These are phyloP conservation scores for Ceratocystiopsis minuta DNA, from an alignment of 2,329 filamentous ascomycete species.

Conservation along the genomic window DNA sequence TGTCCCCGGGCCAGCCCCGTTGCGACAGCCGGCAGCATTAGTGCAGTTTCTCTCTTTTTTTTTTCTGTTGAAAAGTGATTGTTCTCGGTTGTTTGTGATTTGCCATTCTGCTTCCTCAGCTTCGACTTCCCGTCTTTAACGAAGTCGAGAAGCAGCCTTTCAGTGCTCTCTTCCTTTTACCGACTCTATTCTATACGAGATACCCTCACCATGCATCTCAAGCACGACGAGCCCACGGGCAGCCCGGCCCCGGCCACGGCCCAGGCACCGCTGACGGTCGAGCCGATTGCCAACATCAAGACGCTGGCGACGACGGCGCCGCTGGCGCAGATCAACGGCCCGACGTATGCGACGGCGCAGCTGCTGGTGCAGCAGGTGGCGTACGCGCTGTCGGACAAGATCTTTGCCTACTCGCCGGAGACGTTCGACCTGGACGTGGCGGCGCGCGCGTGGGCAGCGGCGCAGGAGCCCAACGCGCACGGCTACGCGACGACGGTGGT, in stretches of 20 bases:
- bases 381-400: conserved; percentile 87
- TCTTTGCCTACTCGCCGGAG: conserved; percentile 91
- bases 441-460: conserved; percentile 55
- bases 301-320: conserved; percentile 26
- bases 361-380: conserved; percentile 89
- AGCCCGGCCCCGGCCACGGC: conserved; percentile 5
- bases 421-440: conserved; percentile 81
- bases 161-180: not conserved
- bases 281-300: conserved; percentile 12
- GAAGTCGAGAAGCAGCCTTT: too few relatives aligned
- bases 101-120: too few relatives aligned
- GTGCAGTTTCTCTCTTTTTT: too few relatives aligned
- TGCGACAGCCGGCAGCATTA: too few relatives aligned
- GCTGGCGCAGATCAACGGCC: conserved; percentile 28
- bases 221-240: conserved; percentile 10
- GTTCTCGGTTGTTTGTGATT: too few relatives aligned
- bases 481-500: conserved; percentile 64
- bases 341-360: conserved; percentile 86
- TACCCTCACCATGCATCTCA: conserved; percentile 8
- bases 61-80: too few relatives aligned
- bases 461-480: conserved; percentile 60
- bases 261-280: not conserved
- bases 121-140: too few relatives aligned
- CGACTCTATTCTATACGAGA: not conserved
- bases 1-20: too few relatives aligned